Conservation (phyloP, 2,329 filamentous ascomycete genomes). For the Alternaria angustiovoidea region DNA sequence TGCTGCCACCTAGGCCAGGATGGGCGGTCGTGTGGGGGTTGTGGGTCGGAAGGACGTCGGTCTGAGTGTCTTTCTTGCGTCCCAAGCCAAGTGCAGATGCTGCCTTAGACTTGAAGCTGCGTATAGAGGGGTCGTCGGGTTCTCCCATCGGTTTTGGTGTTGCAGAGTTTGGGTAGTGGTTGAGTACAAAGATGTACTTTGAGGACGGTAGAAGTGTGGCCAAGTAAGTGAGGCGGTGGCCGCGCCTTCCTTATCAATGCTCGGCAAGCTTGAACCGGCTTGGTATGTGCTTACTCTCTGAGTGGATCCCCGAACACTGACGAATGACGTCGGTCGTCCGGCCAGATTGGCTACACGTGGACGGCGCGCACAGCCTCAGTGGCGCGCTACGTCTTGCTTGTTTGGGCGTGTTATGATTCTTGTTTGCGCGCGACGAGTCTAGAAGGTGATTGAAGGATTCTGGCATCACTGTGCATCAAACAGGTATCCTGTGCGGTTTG, state of each 20-base stretch:
- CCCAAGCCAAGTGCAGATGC: slow-evolving; percentile 56
- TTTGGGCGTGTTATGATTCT: background rate
- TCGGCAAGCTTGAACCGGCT: slow-evolving; percentile 17
- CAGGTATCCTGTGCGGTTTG: background rate
- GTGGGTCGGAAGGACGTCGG: slow-evolving; percentile 40
- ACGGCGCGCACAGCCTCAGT: slow-evolving; percentile 13
- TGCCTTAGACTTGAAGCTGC: slow-evolving; percentile 61
- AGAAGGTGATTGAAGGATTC: background rate
- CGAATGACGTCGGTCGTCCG: slow-evolving; percentile 18
- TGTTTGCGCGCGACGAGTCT: background rate
- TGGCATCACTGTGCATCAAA: background rate
- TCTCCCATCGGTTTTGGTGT: slow-evolving; percentile 61
- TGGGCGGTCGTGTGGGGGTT: slow-evolving; percentile 27
- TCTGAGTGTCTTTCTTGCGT: slow-evolving; percentile 43
- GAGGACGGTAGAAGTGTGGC: slow-evolving; percentile 7
- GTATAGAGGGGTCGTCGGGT: slow-evolving; percentile 61
- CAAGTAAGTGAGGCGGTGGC: slow-evolving; percentile 31
- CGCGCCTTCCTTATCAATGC: slow-evolving; percentile 28
- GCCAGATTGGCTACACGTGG: slow-evolving; percentile 6
- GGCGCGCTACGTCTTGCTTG: slow-evolving; percentile 5
- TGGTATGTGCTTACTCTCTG: slow-evolving; percentile 1
- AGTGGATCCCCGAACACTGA: background rate
- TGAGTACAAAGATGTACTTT: slow-evolving; percentile 24
- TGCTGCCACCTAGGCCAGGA: slow-evolving; percentile 24
- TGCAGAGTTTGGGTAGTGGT: slow-evolving; percentile 14